phyloP scores from a whole-genome alignment of 768 basidiomycete genomes.

The Panus rudis region DNA sequence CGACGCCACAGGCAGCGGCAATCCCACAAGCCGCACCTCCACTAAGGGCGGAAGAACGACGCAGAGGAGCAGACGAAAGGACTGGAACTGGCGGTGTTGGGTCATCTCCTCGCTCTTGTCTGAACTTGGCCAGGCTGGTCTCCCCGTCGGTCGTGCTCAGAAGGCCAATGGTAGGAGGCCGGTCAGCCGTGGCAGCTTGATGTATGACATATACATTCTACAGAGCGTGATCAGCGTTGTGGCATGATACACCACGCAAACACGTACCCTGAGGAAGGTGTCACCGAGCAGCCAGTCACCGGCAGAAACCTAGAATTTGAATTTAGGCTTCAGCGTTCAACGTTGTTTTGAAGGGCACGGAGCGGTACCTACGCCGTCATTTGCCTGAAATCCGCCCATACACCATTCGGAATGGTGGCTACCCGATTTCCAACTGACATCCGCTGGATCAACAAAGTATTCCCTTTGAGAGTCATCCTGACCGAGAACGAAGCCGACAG shows the following conservation, averaged over 20 bases:
- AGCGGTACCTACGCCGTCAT: slow-evolving; percentile 33
- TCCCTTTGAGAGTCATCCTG: slow-evolving; percentile 25
- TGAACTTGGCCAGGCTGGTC: slow-evolving; percentile 33
- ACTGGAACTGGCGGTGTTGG: slow-evolving; percentile 19
- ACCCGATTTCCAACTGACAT: slow-evolving; percentile 44
- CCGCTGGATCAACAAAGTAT: slow-evolving; percentile 43
- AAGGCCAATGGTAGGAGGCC: slow-evolving; percentile 40
- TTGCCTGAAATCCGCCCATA: slow-evolving; percentile 48
- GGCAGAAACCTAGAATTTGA: slow-evolving; percentile 34
- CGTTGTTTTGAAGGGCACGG: slow-evolving; percentile 13
- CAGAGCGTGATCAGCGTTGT: slow-evolving; percentile 1
- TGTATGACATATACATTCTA: slow-evolving; percentile 52
- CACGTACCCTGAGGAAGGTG: slow-evolving; percentile 44
- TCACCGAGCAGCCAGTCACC: slow-evolving; percentile 62
- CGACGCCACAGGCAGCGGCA: slow-evolving; percentile 28
- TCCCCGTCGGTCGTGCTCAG: slow-evolving; percentile 35
- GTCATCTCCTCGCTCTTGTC: slow-evolving; percentile 36
- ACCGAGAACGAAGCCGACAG: slow-evolving; percentile 40
- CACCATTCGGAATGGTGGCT: slow-evolving; percentile 40
- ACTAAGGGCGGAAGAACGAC: slow-evolving; percentile 5
- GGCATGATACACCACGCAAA: not conserved
- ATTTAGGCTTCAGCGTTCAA: slow-evolving; percentile 5
- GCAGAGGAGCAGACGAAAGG: slow-evolving; percentile 6
- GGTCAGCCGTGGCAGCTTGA: slow-evolving; percentile 31
- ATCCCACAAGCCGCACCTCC: slow-evolving; percentile 21